A percentile compares a stretch with the other conserved stretches of the same genome.
These are phyloP conservation scores for Balansia obtecta DNA, from an alignment of 2,329 filamentous ascomycete species.

Conservation along the genomic window DNA sequence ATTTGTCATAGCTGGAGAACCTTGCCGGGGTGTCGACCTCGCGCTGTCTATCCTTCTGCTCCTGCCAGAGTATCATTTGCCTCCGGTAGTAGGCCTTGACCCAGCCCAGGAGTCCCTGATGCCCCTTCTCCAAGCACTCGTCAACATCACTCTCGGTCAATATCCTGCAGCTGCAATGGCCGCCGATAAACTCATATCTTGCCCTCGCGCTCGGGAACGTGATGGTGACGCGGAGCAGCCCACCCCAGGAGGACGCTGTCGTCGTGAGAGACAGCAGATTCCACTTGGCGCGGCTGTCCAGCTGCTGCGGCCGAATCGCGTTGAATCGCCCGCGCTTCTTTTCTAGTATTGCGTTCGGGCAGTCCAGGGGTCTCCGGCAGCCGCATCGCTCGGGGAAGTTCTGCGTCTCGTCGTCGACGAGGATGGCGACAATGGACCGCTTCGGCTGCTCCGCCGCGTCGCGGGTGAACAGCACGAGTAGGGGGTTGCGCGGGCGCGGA, in stretches of 20 bases:
- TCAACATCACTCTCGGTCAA: background rate
- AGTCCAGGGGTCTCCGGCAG: slow-evolving; percentile 6
- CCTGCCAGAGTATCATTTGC: background rate
- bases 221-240: background rate
- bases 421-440: slow-evolving; percentile 9
- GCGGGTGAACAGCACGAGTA: slow-evolving; percentile 13
- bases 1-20: background rate
- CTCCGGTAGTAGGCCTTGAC: background rate
- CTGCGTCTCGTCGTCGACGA: slow-evolving; percentile 12
- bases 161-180: background rate
- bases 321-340: background rate
- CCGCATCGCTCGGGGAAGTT: slow-evolving; percentile 15
- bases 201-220: background rate
- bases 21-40: background rate
- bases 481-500: slow-evolving; percentile 7
- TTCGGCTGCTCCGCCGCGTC: background rate
- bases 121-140: background rate
- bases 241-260: background rate
- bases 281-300: background rate
- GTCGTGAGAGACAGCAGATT: background rate
- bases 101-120: background rate
- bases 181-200: background rate
- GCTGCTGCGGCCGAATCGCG: background rate
- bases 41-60: background rate
- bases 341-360: background rate